These are phyloP conservation scores for Neopestalotiopsis sp. DNA, from an alignment of 2,329 filamentous ascomycete genomes.

Conservation along the genomic window DNA sequence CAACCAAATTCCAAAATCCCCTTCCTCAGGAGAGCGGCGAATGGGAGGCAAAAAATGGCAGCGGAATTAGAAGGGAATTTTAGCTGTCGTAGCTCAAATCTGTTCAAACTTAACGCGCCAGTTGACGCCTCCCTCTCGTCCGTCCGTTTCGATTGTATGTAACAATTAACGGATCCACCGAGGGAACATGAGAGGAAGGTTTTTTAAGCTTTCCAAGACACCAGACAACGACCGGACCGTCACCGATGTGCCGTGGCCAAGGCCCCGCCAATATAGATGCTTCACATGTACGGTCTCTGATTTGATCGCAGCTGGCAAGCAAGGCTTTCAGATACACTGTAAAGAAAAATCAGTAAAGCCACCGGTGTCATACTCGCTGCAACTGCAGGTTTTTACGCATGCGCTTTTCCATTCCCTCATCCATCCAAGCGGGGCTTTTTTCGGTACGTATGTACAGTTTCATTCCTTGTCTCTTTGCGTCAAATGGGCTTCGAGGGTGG, in stretches of 20 bases:
- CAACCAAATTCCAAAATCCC: background rate
- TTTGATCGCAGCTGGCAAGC: background rate
- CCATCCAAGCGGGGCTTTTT: background rate
- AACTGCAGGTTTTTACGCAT: background rate
- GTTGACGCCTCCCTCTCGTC: background rate
- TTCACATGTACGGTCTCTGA: background rate
- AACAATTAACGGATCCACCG: background rate
- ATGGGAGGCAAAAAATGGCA: background rate
- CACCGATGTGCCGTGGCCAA: conserved; percentile 13
- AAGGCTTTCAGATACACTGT: background rate
- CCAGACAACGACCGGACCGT: conserved; percentile 5
- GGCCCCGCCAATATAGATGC: conserved; percentile 6
- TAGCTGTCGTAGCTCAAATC: background rate
- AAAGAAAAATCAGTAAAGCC: background rate
- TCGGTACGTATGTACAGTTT: background rate
- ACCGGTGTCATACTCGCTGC: background rate
- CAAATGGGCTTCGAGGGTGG: no score
- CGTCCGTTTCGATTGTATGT: background rate
- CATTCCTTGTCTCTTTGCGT: background rate
- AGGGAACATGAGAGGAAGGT: background rate
- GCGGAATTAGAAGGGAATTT: background rate
- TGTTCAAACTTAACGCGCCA: background rate
- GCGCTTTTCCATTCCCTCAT: background rate
- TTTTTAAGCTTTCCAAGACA: conserved; percentile 5
- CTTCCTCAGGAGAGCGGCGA: background rate